Base-by-base conservation (phyloP, 148 eudicot species). In the Vaccinium myrtillus region DNA sequence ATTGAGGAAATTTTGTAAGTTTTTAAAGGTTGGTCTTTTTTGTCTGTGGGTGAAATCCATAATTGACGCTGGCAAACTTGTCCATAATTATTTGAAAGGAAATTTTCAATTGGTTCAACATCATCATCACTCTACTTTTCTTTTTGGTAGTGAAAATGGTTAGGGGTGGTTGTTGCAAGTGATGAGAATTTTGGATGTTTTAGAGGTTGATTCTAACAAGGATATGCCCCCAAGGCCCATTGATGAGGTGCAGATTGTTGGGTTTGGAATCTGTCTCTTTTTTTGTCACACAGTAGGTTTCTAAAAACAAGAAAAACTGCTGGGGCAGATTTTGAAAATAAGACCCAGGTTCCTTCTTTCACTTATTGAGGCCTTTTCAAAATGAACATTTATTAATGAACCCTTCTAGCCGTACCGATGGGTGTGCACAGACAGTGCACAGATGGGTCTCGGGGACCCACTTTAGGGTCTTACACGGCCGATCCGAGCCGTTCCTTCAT, bases 1-100 rank as follows among this genome's bases (percentile, higher is more conserved):
- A 30, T 56, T 79, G 69, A 79, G 82, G 82, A 79, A 79, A 56
- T n/a, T 56, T 32, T 55, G 82, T 8, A 80, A 39, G 12, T 55
- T 79, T 21, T 39, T 12, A 0, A 69, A 4, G 8, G 74, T 5
- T 27, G 30, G 3, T 8, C 30, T 69, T 13, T 27, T 11, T 1
- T 0, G 1, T 3, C 8, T 11, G 11, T 53, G 11, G 55, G 55
- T 11, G 55, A 53, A 53, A 53, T 53, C 55, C 55, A 3, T 27
- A 27, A 67, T 63, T 67, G 73, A 69, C 74, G 43, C 39, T 30
- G 43, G 43, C 18, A 30, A 69, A 27, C 74, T 69, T 69, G 39
- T 69, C 19, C 74, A 30, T 69, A 69, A 69, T 69, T 69, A 69
- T 69, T 69, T 69, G 74, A 13, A 69, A 69, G 43, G 74, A 69